Evolutionary conservation across 2,329 filamentous ascomycete genomes (phyloP).

Genomic region (Aspergillus bombycis): DNA sequence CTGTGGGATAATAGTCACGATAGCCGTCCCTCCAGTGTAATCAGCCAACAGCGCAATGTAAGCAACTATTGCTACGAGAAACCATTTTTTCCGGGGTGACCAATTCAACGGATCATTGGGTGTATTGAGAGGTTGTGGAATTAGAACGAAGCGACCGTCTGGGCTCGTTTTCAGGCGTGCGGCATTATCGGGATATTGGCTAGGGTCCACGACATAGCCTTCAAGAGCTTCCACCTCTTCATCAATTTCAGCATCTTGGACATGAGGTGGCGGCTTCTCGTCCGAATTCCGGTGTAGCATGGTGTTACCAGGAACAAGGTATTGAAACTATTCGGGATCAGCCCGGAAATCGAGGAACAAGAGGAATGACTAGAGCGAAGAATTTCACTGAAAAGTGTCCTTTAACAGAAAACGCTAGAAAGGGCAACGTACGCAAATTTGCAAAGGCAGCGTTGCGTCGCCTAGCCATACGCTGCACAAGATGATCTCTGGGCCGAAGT

Average conservation of each 20-base stretch:
- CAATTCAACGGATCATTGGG: conserved; percentile 60
- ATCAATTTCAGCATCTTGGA: conserved; percentile 10
- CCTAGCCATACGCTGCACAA: neutral
- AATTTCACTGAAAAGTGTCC: neutral
- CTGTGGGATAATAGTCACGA: conserved; percentile 50
- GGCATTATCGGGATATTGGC: conserved; percentile 24
- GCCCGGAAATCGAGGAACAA: neutral
- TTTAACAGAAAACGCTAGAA: neutral
- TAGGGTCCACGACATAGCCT: conserved; percentile 22
- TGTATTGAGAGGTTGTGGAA: conserved; percentile 58
- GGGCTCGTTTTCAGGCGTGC: conserved; percentile 38
- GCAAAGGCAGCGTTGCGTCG: neutral
- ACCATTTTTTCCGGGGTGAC: conserved; percentile 53
- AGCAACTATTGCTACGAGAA: conserved; percentile 54
- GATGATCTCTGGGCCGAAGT: neutral
- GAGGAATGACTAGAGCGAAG: neutral
- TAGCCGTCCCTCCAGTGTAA: conserved; percentile 52
- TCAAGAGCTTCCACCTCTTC: conserved; percentile 23
- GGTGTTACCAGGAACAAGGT: neutral
- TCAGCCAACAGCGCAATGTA: conserved; percentile 53
- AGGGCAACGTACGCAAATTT: neutral
- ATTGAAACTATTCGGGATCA: neutral
- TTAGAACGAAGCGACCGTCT: conserved; percentile 50
- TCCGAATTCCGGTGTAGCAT: neutral
- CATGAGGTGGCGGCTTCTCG: conserved; percentile 5